A percentile compares a stretch with the other conserved stretches of the same genome.
Conservation (phyloP, 2,329 filamentous ascomycete genomes). For the Pseudovirgaria hyperparasitica region DNA sequence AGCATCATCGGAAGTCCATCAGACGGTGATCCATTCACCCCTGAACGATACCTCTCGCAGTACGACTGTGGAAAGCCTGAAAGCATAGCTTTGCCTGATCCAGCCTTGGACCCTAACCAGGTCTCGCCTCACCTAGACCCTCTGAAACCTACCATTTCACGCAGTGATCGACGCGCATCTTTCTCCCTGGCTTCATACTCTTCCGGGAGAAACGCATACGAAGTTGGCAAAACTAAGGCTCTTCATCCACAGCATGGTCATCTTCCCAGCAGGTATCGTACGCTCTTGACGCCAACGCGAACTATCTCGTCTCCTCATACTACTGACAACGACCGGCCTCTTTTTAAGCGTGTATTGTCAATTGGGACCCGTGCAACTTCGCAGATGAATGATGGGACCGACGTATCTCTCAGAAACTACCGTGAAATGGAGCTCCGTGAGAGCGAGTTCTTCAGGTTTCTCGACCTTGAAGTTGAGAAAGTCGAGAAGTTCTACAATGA, state of each 20-base stretch:
- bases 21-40: slow-evolving; percentile 3
- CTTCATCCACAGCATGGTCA: slow-evolving; percentile 16
- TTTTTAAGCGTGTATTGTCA: slow-evolving; percentile 29
- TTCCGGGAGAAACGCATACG: slow-evolving; percentile 23
- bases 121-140: slow-evolving; percentile 9
- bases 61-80: slow-evolving; percentile 29
- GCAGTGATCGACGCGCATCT: slow-evolving; percentile 5
- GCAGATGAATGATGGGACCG: slow-evolving; percentile 26
- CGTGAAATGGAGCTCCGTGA: slow-evolving; percentile 60
- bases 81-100: slow-evolving; percentile 47
- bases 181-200: slow-evolving; percentile 10
- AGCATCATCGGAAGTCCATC: slow-evolving; percentile 47
- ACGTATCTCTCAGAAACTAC: slow-evolving; percentile 42
- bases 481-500: slow-evolving; percentile 79
- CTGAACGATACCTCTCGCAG: too few species aligned
- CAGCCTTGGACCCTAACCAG: slow-evolving; percentile 39
- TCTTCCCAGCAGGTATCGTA: slow-evolving; percentile 19
- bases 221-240: slow-evolving; percentile 28
- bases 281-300: slow-evolving; percentile 27
- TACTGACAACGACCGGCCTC: slow-evolving; percentile 17
- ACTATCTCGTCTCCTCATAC: slow-evolving; percentile 25
- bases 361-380: slow-evolving; percentile 23
- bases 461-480: slow-evolving; percentile 78
- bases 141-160: slow-evolving; percentile 3
- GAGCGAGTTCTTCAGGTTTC: slow-evolving; percentile 74